phyloP scores from a whole-genome alignment of 768 basidiomycete species.

The Hydnomerulius pinastri region DNA sequence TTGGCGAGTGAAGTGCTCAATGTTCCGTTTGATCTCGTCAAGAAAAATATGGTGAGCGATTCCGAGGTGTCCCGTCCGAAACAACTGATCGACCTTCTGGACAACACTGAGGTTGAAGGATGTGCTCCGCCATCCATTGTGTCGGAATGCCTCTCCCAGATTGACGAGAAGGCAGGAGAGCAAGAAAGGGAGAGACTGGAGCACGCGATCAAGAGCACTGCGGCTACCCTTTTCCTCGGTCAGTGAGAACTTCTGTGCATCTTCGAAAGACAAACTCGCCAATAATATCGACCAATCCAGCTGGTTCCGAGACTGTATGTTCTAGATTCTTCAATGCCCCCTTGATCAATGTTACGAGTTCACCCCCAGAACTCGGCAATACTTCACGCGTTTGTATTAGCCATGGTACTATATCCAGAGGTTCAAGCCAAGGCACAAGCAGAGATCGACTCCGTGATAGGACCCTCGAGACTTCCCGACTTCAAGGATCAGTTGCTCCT shows the following conservation, averaged over 20 bases:
- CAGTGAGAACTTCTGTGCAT: neutral
- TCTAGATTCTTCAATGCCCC: neutral
- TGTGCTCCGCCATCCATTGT: conserved; percentile 12
- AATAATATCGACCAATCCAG: too few relatives aligned
- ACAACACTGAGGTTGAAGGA: neutral
- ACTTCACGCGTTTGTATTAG: conserved; percentile 15
- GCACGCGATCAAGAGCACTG: neutral
- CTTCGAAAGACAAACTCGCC: too few relatives aligned
- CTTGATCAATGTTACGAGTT: neutral
- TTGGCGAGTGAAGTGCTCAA: neutral
- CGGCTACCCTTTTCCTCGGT: conserved; percentile 7
- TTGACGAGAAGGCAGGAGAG: neutral
- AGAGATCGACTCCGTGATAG: conserved; percentile 20
- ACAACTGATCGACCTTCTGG: neutral
- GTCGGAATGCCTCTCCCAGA: neutral
- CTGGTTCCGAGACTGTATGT: conserved; percentile 8
- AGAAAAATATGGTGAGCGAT: conserved; percentile 9
- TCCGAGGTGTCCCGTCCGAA: neutral
- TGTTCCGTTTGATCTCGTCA: conserved; percentile 18
- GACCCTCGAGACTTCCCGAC: conserved; percentile 12
- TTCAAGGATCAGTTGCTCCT: conserved; percentile 9
- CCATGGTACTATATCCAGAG: conserved; percentile 20
- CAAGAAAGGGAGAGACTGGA: neutral
- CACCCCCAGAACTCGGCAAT: conserved; percentile 1
- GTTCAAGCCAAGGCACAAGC: conserved; percentile 14